A percentile compares a stretch with the other conserved stretches of the same genome.
phyloP scores from a whole-genome alignment of 108 stramenopile species.

The Craspedostauros australis region DNA sequence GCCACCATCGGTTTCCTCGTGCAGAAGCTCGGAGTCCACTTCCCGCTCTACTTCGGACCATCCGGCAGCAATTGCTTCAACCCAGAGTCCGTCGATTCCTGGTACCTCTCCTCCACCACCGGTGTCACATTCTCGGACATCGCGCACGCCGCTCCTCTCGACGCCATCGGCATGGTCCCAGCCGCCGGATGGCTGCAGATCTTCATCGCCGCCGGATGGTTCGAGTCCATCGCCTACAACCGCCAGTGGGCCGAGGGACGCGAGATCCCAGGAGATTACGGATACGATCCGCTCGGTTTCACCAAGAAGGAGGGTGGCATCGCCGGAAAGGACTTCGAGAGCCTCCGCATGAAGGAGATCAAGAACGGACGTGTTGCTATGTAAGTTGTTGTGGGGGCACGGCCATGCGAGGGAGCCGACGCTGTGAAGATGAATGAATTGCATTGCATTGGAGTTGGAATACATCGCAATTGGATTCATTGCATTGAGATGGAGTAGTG shows the following conservation, averaged over 20 bases:
- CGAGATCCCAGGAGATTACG: conserved; percentile 62
- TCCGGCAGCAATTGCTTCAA: conserved; percentile 64
- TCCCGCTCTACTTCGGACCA: conserved; percentile 68
- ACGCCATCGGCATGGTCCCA: conserved; percentile 62
- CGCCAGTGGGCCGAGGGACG: conserved; percentile 53
- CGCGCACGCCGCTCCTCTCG: conserved; percentile 56
- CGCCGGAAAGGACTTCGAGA: conserved; percentile 48
- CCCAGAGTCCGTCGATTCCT: conserved; percentile 45
- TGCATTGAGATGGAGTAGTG: too few relatives aligned
- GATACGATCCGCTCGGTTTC: conserved; percentile 80
- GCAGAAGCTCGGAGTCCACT: conserved; percentile 66
- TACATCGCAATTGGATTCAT: too few relatives aligned
- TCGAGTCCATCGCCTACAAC: conserved; percentile 61
- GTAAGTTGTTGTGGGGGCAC: too few relatives aligned
- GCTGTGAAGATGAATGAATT: too few relatives aligned
- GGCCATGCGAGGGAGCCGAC: too few relatives aligned
- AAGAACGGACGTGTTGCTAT: conserved; percentile 80
- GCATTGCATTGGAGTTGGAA: too few relatives aligned
- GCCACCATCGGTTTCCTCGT: conserved; percentile 71
- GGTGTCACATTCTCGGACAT: conserved; percentile 64
- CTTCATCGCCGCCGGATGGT: conserved; percentile 56
- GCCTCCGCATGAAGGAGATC: conserved; percentile 72
- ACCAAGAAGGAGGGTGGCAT: conserved; percentile 61
- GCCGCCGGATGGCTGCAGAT: conserved; percentile 60
- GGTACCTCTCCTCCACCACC: conserved; percentile 44